A percentile compares a stretch with the other conserved stretches of the same genome.
phyloP scores from a whole-genome alignment of 352 stramenopile species.

The Pythium insidiosum region DNA sequence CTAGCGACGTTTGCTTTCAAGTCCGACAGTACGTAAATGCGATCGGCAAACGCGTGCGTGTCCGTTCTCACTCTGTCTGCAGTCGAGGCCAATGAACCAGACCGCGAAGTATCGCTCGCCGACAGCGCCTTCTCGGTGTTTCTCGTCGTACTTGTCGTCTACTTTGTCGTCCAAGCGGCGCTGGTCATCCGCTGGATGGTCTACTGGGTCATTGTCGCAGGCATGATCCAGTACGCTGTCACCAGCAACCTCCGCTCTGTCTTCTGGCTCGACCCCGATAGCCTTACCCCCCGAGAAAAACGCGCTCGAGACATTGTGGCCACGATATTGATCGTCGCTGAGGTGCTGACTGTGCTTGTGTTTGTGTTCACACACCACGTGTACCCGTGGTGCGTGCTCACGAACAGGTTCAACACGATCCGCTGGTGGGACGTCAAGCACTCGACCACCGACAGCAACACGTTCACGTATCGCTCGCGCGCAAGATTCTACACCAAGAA shows the following conservation, averaged over 20 bases:
- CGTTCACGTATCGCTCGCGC: constrained; percentile 23
- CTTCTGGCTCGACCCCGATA: constrained; percentile 32
- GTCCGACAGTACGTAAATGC: constrained; percentile 11
- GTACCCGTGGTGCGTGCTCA: constrained; percentile 41
- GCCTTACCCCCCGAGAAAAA: constrained; percentile 20
- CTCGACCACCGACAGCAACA: constrained; percentile 3
- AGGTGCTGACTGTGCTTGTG: constrained; percentile 31
- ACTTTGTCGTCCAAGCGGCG: constrained; percentile 55
- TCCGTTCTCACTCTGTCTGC: neutral
- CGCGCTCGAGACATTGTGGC: constrained; percentile 14
- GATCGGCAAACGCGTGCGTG: neutral
- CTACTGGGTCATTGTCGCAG: constrained; percentile 42
- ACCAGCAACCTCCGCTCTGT: constrained; percentile 15
- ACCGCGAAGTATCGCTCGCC: constrained; percentile 13
- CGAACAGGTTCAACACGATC: constrained; percentile 18
- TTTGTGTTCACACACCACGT: constrained; percentile 39
- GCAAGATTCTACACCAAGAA: constrained; percentile 16
- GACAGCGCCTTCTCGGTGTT: constrained; percentile 47
- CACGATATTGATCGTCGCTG: constrained; percentile 23
- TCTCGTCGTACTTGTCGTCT: constrained; percentile 34
- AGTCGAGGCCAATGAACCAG: constrained; percentile 2
- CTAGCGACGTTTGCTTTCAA: constrained; percentile 25
- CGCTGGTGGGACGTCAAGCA: constrained; percentile 33
- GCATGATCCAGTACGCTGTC: constrained; percentile 18
- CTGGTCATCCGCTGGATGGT: constrained; percentile 47